Evolutionary conservation across 1,139 yeast species (phyloP).

Genomic region (Suhomyces wounanorum): DNA sequence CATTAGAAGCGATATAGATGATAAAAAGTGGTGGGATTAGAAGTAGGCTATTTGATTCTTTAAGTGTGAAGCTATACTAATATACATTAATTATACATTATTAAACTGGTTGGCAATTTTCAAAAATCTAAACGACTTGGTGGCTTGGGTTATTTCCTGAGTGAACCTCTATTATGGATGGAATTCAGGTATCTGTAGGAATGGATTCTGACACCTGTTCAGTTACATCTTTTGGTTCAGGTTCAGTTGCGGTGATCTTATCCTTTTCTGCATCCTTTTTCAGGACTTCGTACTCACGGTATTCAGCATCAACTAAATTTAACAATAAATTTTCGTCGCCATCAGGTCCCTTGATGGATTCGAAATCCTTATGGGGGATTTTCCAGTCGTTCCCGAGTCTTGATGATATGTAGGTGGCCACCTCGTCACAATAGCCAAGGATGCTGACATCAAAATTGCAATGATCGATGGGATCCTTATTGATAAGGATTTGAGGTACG

Average conservation of each 20-base stretch:
- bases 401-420: constrained; percentile 57
- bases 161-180: not conserved
- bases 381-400: constrained; percentile 60
- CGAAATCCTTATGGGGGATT: constrained; percentile 52
- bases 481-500: constrained; percentile 83
- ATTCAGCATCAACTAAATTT: constrained; percentile 23
- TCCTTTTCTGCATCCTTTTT: constrained; percentile 3
- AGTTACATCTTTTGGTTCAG: not conserved
- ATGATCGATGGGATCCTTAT: constrained; percentile 69
- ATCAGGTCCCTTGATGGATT: constrained; percentile 21
- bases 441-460: constrained; percentile 76
- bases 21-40: not conserved
- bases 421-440: constrained; percentile 87
- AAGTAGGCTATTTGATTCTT: too few relatives aligned
- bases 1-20: not conserved
- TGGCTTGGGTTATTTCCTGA: too few relatives aligned
- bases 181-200: not conserved
- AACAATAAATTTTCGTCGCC: constrained; percentile 22
- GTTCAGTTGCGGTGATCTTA: not conserved
- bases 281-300: constrained; percentile 18
- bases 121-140: not conserved
- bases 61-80: not conserved
- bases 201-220: not conserved
- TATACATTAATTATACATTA: constrained; percentile 6
- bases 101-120: not conserved